A percentile compares a stretch with the other conserved stretches of the same genome.
These are phyloP conservation scores for Collybiopsis luxurians DNA, from an alignment of 768 basidiomycete species.

Conservation along the genomic window DNA sequence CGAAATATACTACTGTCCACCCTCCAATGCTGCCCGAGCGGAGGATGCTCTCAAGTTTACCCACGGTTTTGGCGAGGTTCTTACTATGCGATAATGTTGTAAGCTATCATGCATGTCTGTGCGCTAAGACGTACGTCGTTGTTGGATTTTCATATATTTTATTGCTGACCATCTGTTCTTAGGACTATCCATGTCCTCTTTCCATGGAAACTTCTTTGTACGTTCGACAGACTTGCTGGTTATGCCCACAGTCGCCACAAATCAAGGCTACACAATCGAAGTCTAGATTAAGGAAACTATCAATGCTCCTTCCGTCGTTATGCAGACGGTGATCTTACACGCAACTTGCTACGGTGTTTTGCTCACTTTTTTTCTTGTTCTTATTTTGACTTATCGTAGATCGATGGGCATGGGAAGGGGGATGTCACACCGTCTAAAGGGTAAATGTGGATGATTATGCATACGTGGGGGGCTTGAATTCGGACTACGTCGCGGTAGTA, in stretches of 20 bases:
- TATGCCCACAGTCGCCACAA: constrained; percentile 94
- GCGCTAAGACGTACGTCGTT: constrained; percentile 76
- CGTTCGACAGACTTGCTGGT: constrained; percentile 95
- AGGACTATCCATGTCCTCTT: constrained; percentile 94
- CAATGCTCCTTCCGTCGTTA: constrained; percentile 85
- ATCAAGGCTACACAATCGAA: constrained; percentile 97
- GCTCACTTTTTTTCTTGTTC: neutral
- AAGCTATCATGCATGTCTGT: constrained; percentile 96
- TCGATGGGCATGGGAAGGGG: constrained; percentile 45
- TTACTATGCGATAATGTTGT: constrained; percentile 92
- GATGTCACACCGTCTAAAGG: constrained; percentile 26
- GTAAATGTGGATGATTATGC: no score
- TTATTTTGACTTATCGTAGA: neutral
- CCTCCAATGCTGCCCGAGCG: constrained; percentile 90
- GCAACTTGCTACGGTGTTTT: constrained; percentile 82
- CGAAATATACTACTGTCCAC: constrained; percentile 98
- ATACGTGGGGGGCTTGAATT: no score
- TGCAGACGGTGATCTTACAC: constrained; percentile 93
- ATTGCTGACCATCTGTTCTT: constrained; percentile 6
- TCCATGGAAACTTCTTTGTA: constrained; percentile 99
- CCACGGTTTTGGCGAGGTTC: constrained; percentile 90
- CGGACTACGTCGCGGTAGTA: no score
- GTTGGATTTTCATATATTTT: neutral
- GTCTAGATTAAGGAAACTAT: constrained; percentile 94
- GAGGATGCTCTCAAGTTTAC: constrained; percentile 99